Evolutionary conservation across 2,329 filamentous ascomycete species (phyloP).

Genomic region (Penicillium sp.): DNA sequence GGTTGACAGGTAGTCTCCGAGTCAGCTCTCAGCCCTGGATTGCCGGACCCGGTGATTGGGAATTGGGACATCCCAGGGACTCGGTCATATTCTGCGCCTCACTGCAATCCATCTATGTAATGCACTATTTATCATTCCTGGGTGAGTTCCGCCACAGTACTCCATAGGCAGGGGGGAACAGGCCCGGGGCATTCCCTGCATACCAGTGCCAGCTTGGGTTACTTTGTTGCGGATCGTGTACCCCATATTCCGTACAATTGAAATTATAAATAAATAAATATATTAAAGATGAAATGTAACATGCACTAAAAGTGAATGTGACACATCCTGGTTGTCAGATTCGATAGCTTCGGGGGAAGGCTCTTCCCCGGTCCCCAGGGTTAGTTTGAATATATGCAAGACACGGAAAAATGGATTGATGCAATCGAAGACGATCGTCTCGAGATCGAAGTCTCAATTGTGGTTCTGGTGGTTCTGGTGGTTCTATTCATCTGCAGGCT

Average conservation of each 20-base stretch:
- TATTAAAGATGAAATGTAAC: background rate
- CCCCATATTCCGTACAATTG: background rate
- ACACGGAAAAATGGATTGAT: conserved; percentile 11
- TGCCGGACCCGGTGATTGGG: background rate
- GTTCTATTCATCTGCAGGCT: conserved; percentile 6
- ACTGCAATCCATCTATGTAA: background rate
- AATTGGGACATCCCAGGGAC: conserved; percentile 7
- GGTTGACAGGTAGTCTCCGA: conserved; percentile 12
- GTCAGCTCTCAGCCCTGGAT: conserved; percentile 7
- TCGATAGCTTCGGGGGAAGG: conserved; percentile 21
- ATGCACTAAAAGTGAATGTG: conserved; percentile 19
- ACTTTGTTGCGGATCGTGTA: conserved; percentile 8
- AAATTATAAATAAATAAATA: background rate
- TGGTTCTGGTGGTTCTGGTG: conserved; percentile 2
- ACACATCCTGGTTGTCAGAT: conserved; percentile 19
- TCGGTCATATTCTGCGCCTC: conserved; percentile 10
- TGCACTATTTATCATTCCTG: conserved; percentile 6
- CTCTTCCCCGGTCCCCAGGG: conserved; percentile 15
- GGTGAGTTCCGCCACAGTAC: background rate
- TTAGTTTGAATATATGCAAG: conserved; percentile 18
- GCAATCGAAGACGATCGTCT: conserved; percentile 10
- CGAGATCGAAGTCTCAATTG: conserved; percentile 4
- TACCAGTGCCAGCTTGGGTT: conserved; percentile 15
- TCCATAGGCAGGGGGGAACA: conserved; percentile 2
- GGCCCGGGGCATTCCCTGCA: conserved; percentile 17